Conservation (phyloP, 176 grass and related monocot genomes). For the Oryza brachyantha region DNA sequence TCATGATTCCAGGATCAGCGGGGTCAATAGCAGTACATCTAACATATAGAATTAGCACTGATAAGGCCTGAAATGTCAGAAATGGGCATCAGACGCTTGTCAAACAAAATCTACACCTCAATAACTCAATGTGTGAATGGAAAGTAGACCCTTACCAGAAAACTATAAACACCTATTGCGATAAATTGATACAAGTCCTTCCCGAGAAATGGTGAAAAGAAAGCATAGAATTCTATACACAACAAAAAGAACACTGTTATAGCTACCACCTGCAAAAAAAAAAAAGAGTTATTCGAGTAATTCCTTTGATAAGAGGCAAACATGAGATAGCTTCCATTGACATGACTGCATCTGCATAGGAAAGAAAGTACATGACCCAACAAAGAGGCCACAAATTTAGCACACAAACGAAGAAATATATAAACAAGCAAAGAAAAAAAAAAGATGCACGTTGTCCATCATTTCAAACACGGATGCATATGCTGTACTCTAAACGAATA, state of each 20-base stretch:
- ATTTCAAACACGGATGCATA: not conserved
- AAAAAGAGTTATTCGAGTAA: not conserved
- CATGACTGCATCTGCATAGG: not conserved
- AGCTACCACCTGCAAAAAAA: conserved; percentile 73
- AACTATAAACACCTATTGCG: conserved; percentile 70
- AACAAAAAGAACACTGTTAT: conserved; percentile 94
- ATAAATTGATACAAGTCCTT: conserved; percentile 68
- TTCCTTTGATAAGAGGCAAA: not conserved
- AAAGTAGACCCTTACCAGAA: conserved; percentile 59
- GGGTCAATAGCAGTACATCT: conserved; percentile 98
- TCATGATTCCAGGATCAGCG: conserved; percentile 88
- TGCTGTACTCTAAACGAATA: not conserved
- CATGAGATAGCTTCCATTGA: not conserved
- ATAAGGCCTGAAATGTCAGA: conserved; percentile 63
- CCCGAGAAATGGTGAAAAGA: conserved; percentile 95
- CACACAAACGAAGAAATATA: conserved; percentile 6
- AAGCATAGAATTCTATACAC: conserved; percentile 95
- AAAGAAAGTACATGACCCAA: conserved; percentile 19
- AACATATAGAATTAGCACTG: conserved; percentile 78
- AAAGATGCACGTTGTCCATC: conserved; percentile 3
- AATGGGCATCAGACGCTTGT: conserved; percentile 24
- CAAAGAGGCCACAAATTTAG: not conserved
- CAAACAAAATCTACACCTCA: conserved; percentile 9
- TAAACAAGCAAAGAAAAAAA: not conserved
- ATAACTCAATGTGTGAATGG: not conserved